These are phyloP conservation scores for Rutidosis leptorrhynchoides DNA, from an alignment of 129 eudicot genomes.

Conservation along the genomic window DNA sequence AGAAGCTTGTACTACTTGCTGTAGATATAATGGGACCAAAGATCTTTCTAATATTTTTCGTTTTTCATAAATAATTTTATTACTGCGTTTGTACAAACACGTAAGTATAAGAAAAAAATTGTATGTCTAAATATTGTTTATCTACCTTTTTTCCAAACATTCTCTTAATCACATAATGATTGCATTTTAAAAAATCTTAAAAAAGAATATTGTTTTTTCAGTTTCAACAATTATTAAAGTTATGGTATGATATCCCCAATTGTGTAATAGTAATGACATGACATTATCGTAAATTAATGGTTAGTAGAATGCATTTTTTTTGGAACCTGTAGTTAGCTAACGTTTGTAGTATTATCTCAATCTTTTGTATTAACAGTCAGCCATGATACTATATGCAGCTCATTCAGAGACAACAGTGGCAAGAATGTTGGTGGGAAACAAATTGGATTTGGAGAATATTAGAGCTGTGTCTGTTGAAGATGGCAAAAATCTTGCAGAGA, in stretches of 20 bases:
- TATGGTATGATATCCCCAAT: not conserved
- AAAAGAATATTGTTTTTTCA: too few species aligned
- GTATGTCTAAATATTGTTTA: too few species aligned
- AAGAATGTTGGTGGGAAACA: slow-evolving; percentile 75
- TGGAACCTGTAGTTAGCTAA: not conserved
- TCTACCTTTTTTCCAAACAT: too few species aligned
- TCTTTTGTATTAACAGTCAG: not conserved
- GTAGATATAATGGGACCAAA: too few species aligned
- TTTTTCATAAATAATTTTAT: not conserved
- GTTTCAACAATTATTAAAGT: too few species aligned
- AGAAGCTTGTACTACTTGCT: not conserved
- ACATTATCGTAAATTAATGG: not conserved
- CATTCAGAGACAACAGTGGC: slow-evolving; percentile 84
- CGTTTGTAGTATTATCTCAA: not conserved
- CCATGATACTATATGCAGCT: slow-evolving; percentile 45
- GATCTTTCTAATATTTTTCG: too few species aligned
- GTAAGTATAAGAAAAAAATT: too few species aligned
- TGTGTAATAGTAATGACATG: not conserved
- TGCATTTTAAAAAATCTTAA: too few species aligned
- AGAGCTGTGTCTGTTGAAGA: slow-evolving; percentile 70
- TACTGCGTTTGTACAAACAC: too few species aligned
- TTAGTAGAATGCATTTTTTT: not conserved
- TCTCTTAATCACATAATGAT: too few species aligned
- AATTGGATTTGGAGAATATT: slow-evolving; percentile 57
- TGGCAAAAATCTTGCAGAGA: slow-evolving; percentile 75